Percentiles rank a stretch among this genome's conserved stretches.
phyloP scores from a whole-genome alignment of 768 basidiomycete species.

The Crassisporium funariophilum region DNA sequence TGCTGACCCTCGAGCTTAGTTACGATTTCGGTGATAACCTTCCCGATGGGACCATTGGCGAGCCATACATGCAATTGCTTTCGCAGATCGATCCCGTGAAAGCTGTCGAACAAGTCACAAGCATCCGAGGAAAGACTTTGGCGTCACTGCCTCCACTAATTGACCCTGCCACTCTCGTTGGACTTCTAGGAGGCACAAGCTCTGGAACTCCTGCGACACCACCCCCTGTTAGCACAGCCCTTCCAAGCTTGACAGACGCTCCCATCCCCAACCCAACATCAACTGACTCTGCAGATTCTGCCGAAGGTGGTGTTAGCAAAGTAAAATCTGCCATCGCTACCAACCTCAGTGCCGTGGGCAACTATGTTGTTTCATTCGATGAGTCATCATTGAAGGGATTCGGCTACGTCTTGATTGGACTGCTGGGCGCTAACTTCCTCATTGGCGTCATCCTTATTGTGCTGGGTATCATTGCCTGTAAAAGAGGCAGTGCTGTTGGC shows the following conservation, averaged over 20 bases:
- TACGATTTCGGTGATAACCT: slow-evolving; percentile 44
- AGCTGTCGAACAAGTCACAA: slow-evolving; percentile 32
- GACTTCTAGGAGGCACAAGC: slow-evolving; percentile 11
- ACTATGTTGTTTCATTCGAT: slow-evolving; percentile 4
- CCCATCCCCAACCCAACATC: no score
- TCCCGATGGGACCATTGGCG: slow-evolving; percentile 18
- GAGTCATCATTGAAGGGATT: slow-evolving; percentile 23
- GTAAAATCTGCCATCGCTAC: no score
- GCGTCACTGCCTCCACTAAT: slow-evolving; percentile 27
- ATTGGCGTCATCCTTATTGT: slow-evolving; percentile 24
- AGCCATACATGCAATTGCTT: slow-evolving; percentile 43
- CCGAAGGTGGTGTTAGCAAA: no score
- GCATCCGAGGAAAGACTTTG: slow-evolving; percentile 28
- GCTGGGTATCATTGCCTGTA: slow-evolving; percentile 25
- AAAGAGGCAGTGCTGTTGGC: slow-evolving; percentile 20
- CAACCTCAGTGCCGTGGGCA: slow-evolving; percentile 11
- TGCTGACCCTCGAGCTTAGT: slow-evolving; percentile 17
- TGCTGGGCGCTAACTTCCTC: slow-evolving; percentile 31
- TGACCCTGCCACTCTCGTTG: slow-evolving; percentile 24
- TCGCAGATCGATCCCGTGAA: slow-evolving; percentile 36
- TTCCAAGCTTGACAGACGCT: no score
- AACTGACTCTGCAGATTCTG: no score
- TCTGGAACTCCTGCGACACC: background rate
- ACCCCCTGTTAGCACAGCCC: background rate
- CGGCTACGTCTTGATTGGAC: slow-evolving; percentile 25